Evolutionary conservation across 805 yeast genomes (phyloP).

Genomic region (Candida silvicultrix): DNA sequence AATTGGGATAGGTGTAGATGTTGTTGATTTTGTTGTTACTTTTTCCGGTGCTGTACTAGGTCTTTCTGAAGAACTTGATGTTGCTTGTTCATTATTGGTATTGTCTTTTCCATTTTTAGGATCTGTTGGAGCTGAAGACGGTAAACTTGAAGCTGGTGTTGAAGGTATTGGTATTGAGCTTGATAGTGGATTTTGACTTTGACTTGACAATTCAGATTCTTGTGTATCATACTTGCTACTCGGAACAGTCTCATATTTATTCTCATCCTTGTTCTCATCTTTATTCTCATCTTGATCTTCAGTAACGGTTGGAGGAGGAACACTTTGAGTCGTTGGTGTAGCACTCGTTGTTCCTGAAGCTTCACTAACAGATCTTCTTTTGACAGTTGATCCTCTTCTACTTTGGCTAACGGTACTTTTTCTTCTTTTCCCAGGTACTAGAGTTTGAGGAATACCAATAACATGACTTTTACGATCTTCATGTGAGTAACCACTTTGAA

Average conservation of each 20-base stretch:
- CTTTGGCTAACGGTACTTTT: slow-evolving; percentile 1
- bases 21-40: neutral
- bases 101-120: neutral
- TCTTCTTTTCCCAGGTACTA: slow-evolving; percentile 6
- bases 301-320: neutral
- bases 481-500: neutral
- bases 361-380: neutral
- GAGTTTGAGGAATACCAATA: slow-evolving; percentile 20
- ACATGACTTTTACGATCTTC: slow-evolving; percentile 22
- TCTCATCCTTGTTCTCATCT: slow-evolving; percentile 1
- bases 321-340: neutral
- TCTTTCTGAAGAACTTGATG: neutral
- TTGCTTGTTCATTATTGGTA: neutral
- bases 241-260: neutral
- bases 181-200: slow-evolving; percentile 1
- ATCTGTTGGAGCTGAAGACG: neutral
- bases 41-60: neutral
- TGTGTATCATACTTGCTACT: neutral
- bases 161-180: slow-evolving; percentile 2
- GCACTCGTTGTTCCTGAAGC: neutral
- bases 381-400: neutral
- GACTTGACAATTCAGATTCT: neutral
- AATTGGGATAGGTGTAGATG: slow-evolving; percentile 8
- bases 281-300: slow-evolving; percentile 2
- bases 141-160: slow-evolving; percentile 3